Evolutionary conservation across 2,329 filamentous ascomycete genomes (phyloP).

Genomic region (Ascosphaera pollenicola): DNA sequence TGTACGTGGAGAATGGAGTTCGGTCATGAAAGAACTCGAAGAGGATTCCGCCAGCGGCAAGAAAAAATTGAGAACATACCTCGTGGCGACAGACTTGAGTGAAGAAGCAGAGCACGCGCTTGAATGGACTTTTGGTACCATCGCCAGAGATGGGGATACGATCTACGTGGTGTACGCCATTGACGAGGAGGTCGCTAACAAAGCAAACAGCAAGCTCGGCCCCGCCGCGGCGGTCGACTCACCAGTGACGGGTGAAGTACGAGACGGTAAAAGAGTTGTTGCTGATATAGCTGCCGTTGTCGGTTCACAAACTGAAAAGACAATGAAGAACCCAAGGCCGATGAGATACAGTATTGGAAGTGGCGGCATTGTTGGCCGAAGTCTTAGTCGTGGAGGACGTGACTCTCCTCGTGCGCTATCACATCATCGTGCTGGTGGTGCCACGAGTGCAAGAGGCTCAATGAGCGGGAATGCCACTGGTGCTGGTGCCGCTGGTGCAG

Average conservation of each 20-base stretch:
- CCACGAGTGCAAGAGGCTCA: no score
- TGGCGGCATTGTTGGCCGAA: no score
- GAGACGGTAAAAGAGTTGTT: constrained; percentile 53
- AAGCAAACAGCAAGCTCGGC: constrained; percentile 22
- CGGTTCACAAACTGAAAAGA: constrained; percentile 34
- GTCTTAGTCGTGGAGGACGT: constrained; percentile 12
- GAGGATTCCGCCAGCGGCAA: constrained; percentile 59
- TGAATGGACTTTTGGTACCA: constrained; percentile 94
- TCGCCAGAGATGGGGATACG: constrained; percentile 82
- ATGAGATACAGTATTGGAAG: no score
- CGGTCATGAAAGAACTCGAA: constrained; percentile 32
- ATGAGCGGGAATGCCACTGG: no score
- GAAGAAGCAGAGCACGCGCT: constrained; percentile 87
- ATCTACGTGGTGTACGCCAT: constrained; percentile 83
- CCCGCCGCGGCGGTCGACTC: constrained; percentile 8
- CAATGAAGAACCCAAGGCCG: constrained; percentile 14
- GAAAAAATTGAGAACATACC: constrained; percentile 63
- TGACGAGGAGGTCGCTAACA: constrained; percentile 48
- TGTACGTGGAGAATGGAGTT: constrained; percentile 61
- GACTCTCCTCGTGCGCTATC: constrained; percentile 13
- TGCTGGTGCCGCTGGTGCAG: no score
- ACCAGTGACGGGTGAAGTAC: constrained; percentile 30
- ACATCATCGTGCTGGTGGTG: constrained; percentile 8
- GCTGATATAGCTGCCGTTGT: constrained; percentile 54
- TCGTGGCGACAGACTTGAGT: constrained; percentile 89